A percentile compares a stretch with the other conserved stretches of the same genome.
These are phyloP conservation scores for Arachis stenosperma DNA, from an alignment of 306 rosid species.

Conservation along the genomic window DNA sequence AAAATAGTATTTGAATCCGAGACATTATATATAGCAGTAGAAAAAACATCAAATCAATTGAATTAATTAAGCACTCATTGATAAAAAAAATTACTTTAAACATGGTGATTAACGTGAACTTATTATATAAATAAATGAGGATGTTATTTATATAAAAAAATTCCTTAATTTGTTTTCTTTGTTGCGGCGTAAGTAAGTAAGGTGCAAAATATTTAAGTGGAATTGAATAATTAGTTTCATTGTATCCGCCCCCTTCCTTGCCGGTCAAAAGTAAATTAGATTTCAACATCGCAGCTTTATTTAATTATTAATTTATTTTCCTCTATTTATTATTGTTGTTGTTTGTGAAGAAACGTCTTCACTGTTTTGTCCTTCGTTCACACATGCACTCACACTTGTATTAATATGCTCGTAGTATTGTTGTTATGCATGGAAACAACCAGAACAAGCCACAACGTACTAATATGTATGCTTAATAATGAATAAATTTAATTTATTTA, in stretches of 20 bases:
- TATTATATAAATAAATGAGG: not conserved
- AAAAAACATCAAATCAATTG: too few relatives aligned
- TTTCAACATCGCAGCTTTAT: constrained; percentile 27
- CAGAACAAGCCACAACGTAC: constrained; percentile 38
- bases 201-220: not conserved
- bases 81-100: not conserved
- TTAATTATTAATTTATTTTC: not conserved
- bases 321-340: too few relatives aligned
- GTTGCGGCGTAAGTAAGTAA: not conserved
- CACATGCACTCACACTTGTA: constrained; percentile 41
- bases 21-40: too few relatives aligned
- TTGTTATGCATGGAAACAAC: constrained; percentile 41
- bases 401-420: constrained; percentile 25
- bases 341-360: constrained; percentile 25
- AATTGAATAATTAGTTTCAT: constrained; percentile 8
- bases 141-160: not conserved
- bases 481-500: too few relatives aligned
- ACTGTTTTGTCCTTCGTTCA: constrained; percentile 7
- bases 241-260: constrained; percentile 15
- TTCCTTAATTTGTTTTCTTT: not conserved
- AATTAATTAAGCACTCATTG: too few relatives aligned
- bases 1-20: too few relatives aligned
- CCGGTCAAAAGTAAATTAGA: constrained; percentile 39
- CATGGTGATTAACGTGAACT: not conserved
- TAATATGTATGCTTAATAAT: not conserved